Evolutionary conservation across 2,329 filamentous ascomycete genomes (phyloP).

Genomic region (Phoma sp.): DNA sequence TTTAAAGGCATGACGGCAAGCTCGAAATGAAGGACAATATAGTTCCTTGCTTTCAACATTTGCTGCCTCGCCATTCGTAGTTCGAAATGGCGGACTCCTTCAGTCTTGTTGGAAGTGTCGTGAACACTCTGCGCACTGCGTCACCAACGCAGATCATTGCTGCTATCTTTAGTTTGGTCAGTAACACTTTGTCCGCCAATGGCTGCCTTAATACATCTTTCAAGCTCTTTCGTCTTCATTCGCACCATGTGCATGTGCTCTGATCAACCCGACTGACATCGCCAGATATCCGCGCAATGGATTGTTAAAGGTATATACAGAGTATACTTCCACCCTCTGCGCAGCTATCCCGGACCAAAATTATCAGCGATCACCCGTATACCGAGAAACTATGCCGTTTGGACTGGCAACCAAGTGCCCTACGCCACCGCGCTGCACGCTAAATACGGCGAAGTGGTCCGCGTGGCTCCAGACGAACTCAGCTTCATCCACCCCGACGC

Average conservation of each 20-base stretch:
- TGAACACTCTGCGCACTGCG: neutral
- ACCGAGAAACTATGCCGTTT: slow-evolving; percentile 33
- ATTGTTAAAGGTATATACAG: neutral
- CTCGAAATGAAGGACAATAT: neutral
- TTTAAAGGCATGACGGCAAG: neutral
- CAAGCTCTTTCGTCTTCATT: too few relatives aligned
- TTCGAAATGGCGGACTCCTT: neutral
- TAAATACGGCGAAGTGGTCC: slow-evolving; percentile 51
- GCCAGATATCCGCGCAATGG: neutral
- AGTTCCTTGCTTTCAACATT: neutral
- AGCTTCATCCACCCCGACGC: slow-evolving; percentile 48
- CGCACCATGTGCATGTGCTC: neutral
- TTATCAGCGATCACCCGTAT: slow-evolving; percentile 43
- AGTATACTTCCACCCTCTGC: slow-evolving; percentile 48
- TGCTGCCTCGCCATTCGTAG: too few relatives aligned
- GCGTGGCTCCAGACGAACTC: slow-evolving; percentile 49
- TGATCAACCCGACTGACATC: neutral
- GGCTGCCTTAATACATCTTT: too few relatives aligned
- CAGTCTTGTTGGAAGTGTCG: neutral
- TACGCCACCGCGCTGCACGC: slow-evolving; percentile 41
- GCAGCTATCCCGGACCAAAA: slow-evolving; percentile 52
- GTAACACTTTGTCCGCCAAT: too few relatives aligned
- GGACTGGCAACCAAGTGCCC: slow-evolving; percentile 3
- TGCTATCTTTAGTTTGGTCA: neutral
- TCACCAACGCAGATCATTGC: neutral